Evolutionary conservation across 495 filamentous ascomycete genomes (phyloP).

Genomic region (Aspergillus kassunensis): DNA sequence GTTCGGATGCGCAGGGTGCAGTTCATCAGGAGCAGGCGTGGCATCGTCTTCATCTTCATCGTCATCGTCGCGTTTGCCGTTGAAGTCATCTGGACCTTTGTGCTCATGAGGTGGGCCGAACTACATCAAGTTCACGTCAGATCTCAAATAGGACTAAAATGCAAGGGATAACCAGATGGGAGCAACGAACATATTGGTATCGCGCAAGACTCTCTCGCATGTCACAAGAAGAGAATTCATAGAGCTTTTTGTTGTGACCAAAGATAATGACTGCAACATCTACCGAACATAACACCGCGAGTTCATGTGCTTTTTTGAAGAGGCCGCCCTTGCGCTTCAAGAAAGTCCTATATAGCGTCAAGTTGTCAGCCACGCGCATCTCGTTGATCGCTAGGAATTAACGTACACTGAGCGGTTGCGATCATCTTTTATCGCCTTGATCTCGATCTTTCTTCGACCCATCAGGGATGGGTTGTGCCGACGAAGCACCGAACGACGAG

Average conservation of each 20-base stretch:
- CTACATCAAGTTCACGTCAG: conserved; percentile 40
- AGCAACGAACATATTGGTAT: conserved; percentile 77
- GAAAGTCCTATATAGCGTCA: conserved; percentile 67
- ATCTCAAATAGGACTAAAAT: background rate
- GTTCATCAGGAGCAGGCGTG: conserved; percentile 59
- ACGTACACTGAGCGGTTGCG: conserved; percentile 97
- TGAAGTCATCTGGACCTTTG: conserved; percentile 92
- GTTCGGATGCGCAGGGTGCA: conserved; percentile 44
- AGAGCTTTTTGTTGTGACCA: conserved; percentile 95
- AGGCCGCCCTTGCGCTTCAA: conserved; percentile 97
- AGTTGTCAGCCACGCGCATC: background rate
- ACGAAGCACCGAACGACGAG: conserved; percentile 11
- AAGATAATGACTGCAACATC: conserved; percentile 99
- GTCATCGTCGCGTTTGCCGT: conserved; percentile 73
- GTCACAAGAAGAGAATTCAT: conserved; percentile 92
- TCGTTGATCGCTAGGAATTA: conserved; percentile 4
- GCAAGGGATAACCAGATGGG: background rate
- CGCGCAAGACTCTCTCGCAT: conserved; percentile 83
- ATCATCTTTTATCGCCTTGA: conserved; percentile 99
- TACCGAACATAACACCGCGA: conserved; percentile 95
- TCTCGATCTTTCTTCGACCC: conserved; percentile 86
- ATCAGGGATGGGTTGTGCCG: conserved; percentile 34
- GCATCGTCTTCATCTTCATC: conserved; percentile 78
- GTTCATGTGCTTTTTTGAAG: conserved; percentile 99
- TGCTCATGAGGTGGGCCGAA: conserved; percentile 91